Evolutionary conservation across 495 filamentous ascomycete species (phyloP).

Genomic region (Corynascus novoguineensis): DNA sequence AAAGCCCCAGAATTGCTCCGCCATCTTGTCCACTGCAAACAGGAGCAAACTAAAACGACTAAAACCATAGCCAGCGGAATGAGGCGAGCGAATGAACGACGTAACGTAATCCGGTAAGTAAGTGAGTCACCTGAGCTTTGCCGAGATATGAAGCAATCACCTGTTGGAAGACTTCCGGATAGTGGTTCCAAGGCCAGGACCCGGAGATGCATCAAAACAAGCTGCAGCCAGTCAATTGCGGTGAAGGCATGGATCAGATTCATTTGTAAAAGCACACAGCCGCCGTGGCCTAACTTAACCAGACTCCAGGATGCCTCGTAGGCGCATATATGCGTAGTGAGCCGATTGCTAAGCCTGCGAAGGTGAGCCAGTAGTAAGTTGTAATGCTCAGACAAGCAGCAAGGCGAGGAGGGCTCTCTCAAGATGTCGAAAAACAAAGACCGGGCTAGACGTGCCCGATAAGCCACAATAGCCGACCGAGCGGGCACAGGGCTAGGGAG

Average conservation of each 20-base stretch:
- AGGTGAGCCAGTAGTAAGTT: background rate
- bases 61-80: conserved; percentile 2
- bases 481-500: background rate
- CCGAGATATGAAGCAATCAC: background rate
- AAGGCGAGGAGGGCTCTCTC: too few relatives aligned
- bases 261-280: background rate
- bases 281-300: background rate
- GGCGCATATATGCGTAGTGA: background rate
- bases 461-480: background rate
- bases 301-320: background rate
- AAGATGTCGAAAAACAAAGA: background rate
- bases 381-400: background rate
- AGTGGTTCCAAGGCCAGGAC: background rate
- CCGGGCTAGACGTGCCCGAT: background rate
- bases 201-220: background rate
- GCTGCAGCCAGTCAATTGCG: background rate
- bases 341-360: background rate
- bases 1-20: conserved; percentile 15
- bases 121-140: background rate
- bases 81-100: conserved; percentile 6
- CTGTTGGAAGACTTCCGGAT: background rate
- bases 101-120: background rate
- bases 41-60: conserved; percentile 1
- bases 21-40: conserved; percentile 10
- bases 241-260: background rate